Conservation (phyloP, 2,329 filamentous ascomycete species). For the Kalmusia sp. region DNA sequence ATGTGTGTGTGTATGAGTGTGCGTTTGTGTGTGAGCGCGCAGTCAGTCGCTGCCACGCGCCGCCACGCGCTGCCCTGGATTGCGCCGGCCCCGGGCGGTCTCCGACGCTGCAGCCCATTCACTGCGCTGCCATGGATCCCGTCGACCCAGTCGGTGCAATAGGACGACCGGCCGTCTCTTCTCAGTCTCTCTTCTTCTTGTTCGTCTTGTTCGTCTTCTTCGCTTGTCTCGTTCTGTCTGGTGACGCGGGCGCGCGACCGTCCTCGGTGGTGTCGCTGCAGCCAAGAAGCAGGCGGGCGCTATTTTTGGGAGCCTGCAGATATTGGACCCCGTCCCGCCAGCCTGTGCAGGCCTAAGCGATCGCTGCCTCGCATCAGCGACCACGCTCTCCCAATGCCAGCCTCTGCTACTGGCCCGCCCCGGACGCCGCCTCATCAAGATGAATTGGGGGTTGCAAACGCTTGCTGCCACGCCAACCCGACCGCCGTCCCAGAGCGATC, state of each 20-base stretch:
- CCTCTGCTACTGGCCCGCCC: slow-evolving; percentile 20
- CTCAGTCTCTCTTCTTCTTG: too few species aligned
- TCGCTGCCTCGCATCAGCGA: slow-evolving; percentile 32
- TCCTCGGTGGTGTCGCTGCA: slow-evolving; percentile 6
- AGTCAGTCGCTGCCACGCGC: not conserved
- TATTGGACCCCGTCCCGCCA: slow-evolving; percentile 28
- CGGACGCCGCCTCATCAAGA: slow-evolving; percentile 23
- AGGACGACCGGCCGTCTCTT: too few species aligned
- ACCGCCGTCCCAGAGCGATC: slow-evolving; percentile 6
- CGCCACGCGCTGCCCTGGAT: not conserved
- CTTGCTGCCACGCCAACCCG: slow-evolving; percentile 14
- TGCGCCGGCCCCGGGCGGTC: not conserved
- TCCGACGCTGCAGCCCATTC: not conserved
- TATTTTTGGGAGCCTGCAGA: slow-evolving; percentile 35
- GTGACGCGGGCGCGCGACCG: slow-evolving; percentile 4
- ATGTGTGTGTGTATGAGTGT: not conserved
- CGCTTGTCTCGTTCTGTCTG: slow-evolving; percentile 14
- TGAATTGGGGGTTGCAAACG: slow-evolving; percentile 28
- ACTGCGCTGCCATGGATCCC: too few species aligned
- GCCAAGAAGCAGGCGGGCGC: slow-evolving; percentile 17
- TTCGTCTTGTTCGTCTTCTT: too few species aligned
- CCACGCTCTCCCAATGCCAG: slow-evolving; percentile 11
- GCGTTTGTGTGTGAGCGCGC: not conserved
- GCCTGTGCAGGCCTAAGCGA: slow-evolving; percentile 21
- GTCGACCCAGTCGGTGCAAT: too few species aligned